A percentile compares a stretch with the other conserved stretches of the same genome.
Evolutionary conservation across 1,139 yeast genomes (phyloP).

Genomic region (Candida buenavistaensis): DNA sequence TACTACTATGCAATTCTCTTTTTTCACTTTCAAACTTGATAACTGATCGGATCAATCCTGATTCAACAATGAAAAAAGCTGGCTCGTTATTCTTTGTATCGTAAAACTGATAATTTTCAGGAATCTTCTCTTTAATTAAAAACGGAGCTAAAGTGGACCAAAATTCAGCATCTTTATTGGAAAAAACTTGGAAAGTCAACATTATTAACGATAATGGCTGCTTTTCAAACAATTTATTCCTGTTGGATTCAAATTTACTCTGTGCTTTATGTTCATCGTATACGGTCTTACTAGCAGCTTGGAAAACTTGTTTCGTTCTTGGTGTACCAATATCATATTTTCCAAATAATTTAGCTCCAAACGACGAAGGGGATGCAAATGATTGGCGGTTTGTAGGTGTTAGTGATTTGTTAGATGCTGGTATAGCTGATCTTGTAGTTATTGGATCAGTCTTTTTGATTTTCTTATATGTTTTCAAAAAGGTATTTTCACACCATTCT

Average conservation of each 20-base stretch:
- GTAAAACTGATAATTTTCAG: conserved; percentile 51
- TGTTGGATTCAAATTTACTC: conserved; percentile 25
- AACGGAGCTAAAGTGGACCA: conserved; percentile 61
- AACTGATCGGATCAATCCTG: conserved; percentile 71
- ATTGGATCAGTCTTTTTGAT: conserved; percentile 24
- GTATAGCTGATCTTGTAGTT: too few relatives aligned
- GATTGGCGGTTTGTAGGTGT: conserved; percentile 11
- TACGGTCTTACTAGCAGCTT: conserved; percentile 61
- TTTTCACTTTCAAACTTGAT: conserved; percentile 53
- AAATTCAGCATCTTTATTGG: conserved; percentile 59
- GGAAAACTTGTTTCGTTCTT: conserved; percentile 57
- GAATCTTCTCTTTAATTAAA: conserved; percentile 50
- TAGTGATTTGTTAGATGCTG: too few relatives aligned
- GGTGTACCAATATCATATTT: conserved; percentile 47
- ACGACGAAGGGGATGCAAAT: conserved; percentile 14
- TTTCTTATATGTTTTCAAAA: conserved; percentile 63
- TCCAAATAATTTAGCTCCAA: conserved; percentile 11
- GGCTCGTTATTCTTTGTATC: conserved; percentile 41
- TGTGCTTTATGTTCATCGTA: conserved; percentile 40
- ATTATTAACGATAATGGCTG: conserved; percentile 71
- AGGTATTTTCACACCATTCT: conserved; percentile 96
- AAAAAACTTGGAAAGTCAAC: conserved; percentile 69
- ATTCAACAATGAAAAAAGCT: conserved; percentile 70
- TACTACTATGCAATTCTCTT: conserved; percentile 68
- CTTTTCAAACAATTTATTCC: conserved; percentile 36